Evolutionary conservation across 108 stramenopile species (phyloP).

Genomic region (Chaetoceros muelleri): DNA sequence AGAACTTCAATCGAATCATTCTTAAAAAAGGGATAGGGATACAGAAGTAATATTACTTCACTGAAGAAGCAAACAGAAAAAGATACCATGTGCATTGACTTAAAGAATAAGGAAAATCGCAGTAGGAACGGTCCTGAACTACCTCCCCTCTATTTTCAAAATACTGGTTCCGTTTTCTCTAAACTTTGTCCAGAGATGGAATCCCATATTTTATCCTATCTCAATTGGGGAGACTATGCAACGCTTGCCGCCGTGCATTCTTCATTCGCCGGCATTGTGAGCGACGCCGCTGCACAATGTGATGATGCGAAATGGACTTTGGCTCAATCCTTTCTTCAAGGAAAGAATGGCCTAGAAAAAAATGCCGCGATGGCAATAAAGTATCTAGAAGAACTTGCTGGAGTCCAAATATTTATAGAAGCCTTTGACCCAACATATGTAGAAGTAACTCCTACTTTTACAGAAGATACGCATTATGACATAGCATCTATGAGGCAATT

Average conservation of each 20-base stretch:
- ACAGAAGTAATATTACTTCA: too few species aligned
- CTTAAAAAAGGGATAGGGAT: too few species aligned
- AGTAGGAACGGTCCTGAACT: too few species aligned
- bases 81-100: too few species aligned
- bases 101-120: too few species aligned
- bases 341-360: constrained; percentile 37
- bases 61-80: too few species aligned
- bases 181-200: neutral
- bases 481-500: constrained; percentile 46
- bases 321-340: constrained; percentile 30
- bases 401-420: constrained; percentile 13
- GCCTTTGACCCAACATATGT: constrained; percentile 1
- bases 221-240: constrained; percentile 76
- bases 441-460: neutral
- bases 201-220: constrained; percentile 12
- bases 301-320: constrained; percentile 62
- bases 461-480: neutral
- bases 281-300: constrained; percentile 51
- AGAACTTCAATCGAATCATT: too few species aligned
- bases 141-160: neutral
- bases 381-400: constrained; percentile 36
- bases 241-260: constrained; percentile 62
- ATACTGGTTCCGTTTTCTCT: neutral
- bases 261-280: constrained; percentile 46
- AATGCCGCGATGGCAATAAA: constrained; percentile 48